Evolutionary conservation across 352 stramenopile genomes (phyloP), one percentile per base, ranked within the genome.

Genomic region (Plasmopara muralis): DNA sequence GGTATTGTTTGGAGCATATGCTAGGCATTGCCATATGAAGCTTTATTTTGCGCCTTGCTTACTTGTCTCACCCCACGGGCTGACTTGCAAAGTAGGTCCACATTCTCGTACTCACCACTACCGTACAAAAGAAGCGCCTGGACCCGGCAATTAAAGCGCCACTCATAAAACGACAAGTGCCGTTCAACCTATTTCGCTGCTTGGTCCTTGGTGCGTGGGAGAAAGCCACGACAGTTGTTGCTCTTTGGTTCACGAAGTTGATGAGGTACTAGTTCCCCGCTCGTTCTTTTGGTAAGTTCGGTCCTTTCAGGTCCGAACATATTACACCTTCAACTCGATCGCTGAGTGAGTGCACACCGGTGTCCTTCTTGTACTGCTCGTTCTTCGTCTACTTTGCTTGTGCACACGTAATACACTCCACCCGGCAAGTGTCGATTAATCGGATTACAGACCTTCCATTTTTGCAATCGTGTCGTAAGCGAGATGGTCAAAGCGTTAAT

Each of bases 1-100:
- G 69, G 57, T 1, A 72, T 53, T 0, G 59, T 73, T 1, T 60
- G 46, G 12, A 71, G 63, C 60, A 77, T 72, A 2, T 58, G 29
- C 28, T 74, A 55, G 0, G 57, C 51, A 28, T 72, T 72, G 0
- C 60, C 64, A 28, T 77, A 74, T 0, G 38, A 20, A 1, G 57
- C 60, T 43, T 62, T 42, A 33, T 64, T 74, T 8, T 43, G 34
- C 0, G 37, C 55, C 14, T 73, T 60, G 1, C 50, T 57, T 15
- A 49, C 37, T 16, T 76, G 67, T 0, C 60, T 33, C 3, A 43
- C 55, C 0, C 74, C 55, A 4, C 57, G 57, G 7, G 40, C 48
- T 6, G 38, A 4, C n/a, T 55, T 55, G 38, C 68, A 70, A 20
- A 71, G 68, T 0, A 68, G 30, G 20, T 70, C 55, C 0, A 68